These are phyloP conservation scores for Xanthoconium stramineum DNA, from an alignment of 768 basidiomycete genomes.

Conservation along the genomic window DNA sequence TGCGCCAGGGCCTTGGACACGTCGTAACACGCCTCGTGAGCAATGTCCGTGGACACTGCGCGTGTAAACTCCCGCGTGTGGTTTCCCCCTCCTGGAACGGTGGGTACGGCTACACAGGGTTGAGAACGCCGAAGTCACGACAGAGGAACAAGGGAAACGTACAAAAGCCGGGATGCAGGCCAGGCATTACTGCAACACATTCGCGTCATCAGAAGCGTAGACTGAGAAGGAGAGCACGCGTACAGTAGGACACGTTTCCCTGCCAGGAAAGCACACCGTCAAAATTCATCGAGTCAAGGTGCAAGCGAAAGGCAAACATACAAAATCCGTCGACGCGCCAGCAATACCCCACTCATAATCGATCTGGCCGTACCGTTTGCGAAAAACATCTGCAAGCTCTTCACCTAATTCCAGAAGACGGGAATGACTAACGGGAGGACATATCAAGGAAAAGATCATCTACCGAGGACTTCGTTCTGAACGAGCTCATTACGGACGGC, in stretches of 20 bases:
- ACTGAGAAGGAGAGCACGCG: neutral
- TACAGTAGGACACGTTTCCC: constrained; percentile 68
- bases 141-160: neutral
- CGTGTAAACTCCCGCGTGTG: constrained; percentile 66
- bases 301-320: constrained; percentile 35
- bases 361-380: constrained; percentile 56
- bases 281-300: neutral
- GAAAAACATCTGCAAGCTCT: constrained; percentile 58
- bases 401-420: constrained; percentile 39
- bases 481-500: constrained; percentile 51
- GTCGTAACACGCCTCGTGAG: constrained; percentile 63
- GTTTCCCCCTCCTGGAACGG: constrained; percentile 65
- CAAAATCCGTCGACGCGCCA: constrained; percentile 82
- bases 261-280: constrained; percentile 1
- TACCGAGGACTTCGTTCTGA: constrained; percentile 65
- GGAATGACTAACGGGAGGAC: neutral
- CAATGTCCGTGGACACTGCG: constrained; percentile 53
- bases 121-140: neutral
- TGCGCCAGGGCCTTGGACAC: constrained; percentile 71
- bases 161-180: constrained; percentile 66
- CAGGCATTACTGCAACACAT: constrained; percentile 47
- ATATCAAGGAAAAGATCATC: neutral
- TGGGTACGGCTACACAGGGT: constrained; percentile 60
- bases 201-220: neutral
- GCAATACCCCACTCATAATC: constrained; percentile 63